Evolutionary conservation across 805 yeast species (phyloP).

Genomic region (Teunomyces lycoperdinae): DNA sequence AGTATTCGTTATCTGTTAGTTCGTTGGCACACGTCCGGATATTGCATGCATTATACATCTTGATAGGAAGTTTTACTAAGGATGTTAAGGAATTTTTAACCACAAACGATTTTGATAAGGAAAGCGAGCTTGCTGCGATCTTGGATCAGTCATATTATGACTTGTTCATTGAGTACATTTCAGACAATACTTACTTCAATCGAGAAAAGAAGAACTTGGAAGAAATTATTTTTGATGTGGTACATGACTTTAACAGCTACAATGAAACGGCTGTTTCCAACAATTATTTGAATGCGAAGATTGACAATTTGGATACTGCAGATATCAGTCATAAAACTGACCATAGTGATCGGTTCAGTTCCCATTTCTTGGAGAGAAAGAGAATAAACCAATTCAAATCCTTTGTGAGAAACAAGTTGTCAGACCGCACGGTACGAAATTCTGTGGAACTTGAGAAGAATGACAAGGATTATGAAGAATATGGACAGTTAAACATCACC

Average conservation of each 20-base stretch:
- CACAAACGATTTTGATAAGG: conserved; percentile 45
- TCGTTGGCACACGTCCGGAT: conserved; percentile 74
- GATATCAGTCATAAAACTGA: conserved; percentile 11
- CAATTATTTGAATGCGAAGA: conserved; percentile 32
- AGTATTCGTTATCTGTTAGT: conserved; percentile 59
- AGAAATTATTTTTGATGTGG: conserved; percentile 44
- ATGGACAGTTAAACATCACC: conserved; percentile 36
- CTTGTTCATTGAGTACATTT: conserved; percentile 65
- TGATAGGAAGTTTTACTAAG: conserved; percentile 58
- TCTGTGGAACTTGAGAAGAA: conserved; percentile 11
- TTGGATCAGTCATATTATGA: conserved; percentile 75
- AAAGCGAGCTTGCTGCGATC: conserved; percentile 44
- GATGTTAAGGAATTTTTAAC: conserved; percentile 61
- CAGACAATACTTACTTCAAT: conserved; percentile 66
- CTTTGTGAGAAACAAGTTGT: conserved; percentile 50
- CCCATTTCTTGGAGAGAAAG: conserved; percentile 38
- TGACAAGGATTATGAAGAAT: conserved; percentile 14
- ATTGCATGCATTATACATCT: conserved; percentile 61
- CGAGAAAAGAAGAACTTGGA: conserved; percentile 69
- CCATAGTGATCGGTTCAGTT: conserved; percentile 26
- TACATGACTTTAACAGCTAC: conserved; percentile 41
- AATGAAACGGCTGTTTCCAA: conserved; percentile 36
- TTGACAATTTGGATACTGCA: conserved; percentile 32
- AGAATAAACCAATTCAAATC: conserved; percentile 52
- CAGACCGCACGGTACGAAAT: conserved; percentile 38